Base-by-base conservation (phyloP, 2,329 filamentous ascomycete genomes). In the Microsporum ferrugineum region DNA sequence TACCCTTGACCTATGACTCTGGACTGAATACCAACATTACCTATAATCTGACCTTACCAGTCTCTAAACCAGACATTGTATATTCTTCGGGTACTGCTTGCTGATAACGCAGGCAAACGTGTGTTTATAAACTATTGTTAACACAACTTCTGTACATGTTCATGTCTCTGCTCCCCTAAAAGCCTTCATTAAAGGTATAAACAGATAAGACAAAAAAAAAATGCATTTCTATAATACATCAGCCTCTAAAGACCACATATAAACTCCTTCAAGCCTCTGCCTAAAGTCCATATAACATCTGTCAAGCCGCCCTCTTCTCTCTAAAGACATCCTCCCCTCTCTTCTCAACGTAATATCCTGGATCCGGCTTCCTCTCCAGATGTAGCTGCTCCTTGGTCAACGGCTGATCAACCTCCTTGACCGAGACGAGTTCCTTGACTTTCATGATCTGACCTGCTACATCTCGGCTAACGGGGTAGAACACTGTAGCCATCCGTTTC, bases 381-480 rank as follows among this genome's bases (percentile, higher is more conserved):
- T 84, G 85, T 70, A 95, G 80, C 78, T 95, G 83, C 61, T 77
- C 75, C 71, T 84, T 83, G 5, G 80, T 86, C 75, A 89, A 72
- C 36, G 81, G 73, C 64, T 76, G 72, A 38, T 86, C 84, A 51
- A 95, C 89, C 77, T 95, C 91, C 66, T 85, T 79, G 39, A 96
- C 90, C 60, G 84, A 80, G 53, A 96, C 89, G 65, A 96, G 79
- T 77, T 96, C 91, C 79, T 96, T 96, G 68, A 96, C 90, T 75
- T 88, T 87, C 80, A 96, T 87, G 70, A 96, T 89, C 79, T 95
- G 90, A 71, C 91, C 91, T 7, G 91, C 91, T 64, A 89, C 85
- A 67, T 90, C 85, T 47, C 86, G 84, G 64, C 83, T 83, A 64
- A 95, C 90, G 41, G 89, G 88, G 75, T 95, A 88, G 80, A 95